Conservation (phyloP, 2,329 filamentous ascomycete species). For the Sclerotinia glacialis region DNA sequence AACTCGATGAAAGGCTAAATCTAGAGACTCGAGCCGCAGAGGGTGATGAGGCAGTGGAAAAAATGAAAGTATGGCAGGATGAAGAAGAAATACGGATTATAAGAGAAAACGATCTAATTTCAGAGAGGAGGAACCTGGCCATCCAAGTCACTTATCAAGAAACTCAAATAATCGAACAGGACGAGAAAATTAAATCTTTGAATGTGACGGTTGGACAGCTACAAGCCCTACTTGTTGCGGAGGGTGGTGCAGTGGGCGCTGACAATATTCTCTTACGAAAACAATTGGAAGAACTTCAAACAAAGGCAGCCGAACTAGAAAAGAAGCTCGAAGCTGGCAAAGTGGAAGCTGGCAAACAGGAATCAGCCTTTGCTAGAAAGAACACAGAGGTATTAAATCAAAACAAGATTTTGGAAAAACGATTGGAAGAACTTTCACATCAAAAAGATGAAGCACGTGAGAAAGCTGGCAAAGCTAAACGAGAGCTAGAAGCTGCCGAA, state of each 20-base stretch:
- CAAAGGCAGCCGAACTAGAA: neutral
- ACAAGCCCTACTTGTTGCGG: too few species aligned
- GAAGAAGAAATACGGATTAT: neutral
- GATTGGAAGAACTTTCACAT: too few species aligned
- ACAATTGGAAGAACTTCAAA: neutral
- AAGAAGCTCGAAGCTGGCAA: neutral
- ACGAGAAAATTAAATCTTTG: neutral
- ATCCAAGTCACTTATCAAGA: neutral
- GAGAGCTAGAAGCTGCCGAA: too few species aligned
- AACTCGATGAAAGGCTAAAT: neutral
- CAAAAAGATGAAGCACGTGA: too few species aligned
- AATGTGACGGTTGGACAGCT: neutral
- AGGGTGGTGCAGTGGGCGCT: too few species aligned
- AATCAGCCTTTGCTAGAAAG: neutral
- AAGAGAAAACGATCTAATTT: neutral
- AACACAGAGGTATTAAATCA: neutral
- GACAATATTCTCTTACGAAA: neutral
- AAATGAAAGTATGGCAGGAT: too few species aligned
- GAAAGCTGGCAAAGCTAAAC: too few species aligned
- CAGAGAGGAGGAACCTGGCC: neutral
- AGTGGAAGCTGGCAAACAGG: neutral
- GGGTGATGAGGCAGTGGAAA: too few species aligned
- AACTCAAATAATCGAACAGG: neutral
- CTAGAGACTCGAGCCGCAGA: too few species aligned
- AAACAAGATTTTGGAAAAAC: too few species aligned